Conservation (phyloP, 257 asterid genomes). For the Cynanchum wilfordii region DNA sequence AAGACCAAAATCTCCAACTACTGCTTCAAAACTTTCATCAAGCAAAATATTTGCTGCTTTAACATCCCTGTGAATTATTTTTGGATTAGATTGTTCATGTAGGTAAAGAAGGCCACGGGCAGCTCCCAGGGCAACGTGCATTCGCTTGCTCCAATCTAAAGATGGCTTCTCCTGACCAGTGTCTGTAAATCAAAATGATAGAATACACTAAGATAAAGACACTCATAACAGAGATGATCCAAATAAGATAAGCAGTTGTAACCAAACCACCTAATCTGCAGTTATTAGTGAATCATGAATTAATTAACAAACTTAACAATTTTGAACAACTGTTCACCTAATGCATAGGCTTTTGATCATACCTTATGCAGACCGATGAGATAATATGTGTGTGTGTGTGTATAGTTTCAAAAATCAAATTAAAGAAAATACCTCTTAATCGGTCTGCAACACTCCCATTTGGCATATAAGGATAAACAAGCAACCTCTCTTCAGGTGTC, state of each 20-base stretch:
- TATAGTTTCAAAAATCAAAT: not conserved
- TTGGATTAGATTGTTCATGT: slow-evolving; percentile 89
- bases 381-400: not conserved
- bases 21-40: slow-evolving; percentile 82
- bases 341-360: not conserved
- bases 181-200: slow-evolving; percentile 30
- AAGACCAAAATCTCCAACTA: slow-evolving; percentile 93
- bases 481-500: slow-evolving; percentile 80
- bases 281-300: not conserved
- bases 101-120: slow-evolving; percentile 87
- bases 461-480: slow-evolving; percentile 84
- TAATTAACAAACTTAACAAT: not conserved
- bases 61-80: slow-evolving; percentile 85
- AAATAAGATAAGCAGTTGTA: not conserved
- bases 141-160: slow-evolving; percentile 83
- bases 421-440: slow-evolving; percentile 55
- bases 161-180: slow-evolving; percentile 60
- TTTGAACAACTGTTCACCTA: not conserved
- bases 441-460: slow-evolving; percentile 97
- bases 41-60: slow-evolving; percentile 93
- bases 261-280: not conserved
- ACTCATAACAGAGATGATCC: not conserved
- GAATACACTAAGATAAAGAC: too few species aligned
- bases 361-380: not conserved
- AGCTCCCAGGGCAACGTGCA: slow-evolving; percentile 75